Evolutionary conservation across 257 asterid species (phyloP).

Genomic region (Jaltomata sinuosa): DNA sequence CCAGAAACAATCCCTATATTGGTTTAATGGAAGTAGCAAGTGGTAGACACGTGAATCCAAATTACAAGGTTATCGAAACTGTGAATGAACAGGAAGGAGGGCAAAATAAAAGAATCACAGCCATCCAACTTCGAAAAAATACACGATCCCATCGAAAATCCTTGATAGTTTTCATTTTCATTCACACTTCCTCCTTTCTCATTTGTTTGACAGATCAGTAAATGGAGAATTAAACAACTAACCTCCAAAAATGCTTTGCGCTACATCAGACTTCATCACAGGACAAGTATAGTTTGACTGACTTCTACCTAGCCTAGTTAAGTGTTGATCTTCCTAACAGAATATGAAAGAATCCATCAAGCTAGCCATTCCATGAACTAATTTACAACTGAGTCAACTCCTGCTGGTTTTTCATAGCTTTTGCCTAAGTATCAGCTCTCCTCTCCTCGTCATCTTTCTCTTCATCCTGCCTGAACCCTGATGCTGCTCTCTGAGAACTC

Average conservation of each 20-base stretch:
- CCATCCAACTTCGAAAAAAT: background rate
- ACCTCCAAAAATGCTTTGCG: constrained; percentile 46
- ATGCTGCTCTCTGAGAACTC: constrained; percentile 31
- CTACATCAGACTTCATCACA: constrained; percentile 38
- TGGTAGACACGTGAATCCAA: background rate
- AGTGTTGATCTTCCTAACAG: background rate
- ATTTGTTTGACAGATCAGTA: background rate
- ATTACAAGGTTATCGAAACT: background rate
- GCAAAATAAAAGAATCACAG: background rate
- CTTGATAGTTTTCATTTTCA: background rate
- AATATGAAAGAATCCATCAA: background rate
- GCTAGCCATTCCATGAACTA: constrained; percentile 25
- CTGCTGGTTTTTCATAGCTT: constrained; percentile 64
- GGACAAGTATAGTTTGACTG: constrained; percentile 31
- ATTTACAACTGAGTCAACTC: constrained; percentile 85
- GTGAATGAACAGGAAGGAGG: background rate
- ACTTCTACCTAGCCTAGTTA: background rate
- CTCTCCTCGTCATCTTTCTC: constrained; percentile 87
- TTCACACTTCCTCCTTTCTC: background rate
- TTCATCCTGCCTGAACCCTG: constrained; percentile 64
- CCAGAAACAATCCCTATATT: background rate
- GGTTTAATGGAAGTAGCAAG: background rate
- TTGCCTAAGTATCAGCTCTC: constrained; percentile 70
- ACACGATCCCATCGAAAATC: background rate
- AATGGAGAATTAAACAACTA: constrained; percentile 9